Conservation (phyloP, 257 asterid genomes). For the Sherardia arvensis region DNA sequence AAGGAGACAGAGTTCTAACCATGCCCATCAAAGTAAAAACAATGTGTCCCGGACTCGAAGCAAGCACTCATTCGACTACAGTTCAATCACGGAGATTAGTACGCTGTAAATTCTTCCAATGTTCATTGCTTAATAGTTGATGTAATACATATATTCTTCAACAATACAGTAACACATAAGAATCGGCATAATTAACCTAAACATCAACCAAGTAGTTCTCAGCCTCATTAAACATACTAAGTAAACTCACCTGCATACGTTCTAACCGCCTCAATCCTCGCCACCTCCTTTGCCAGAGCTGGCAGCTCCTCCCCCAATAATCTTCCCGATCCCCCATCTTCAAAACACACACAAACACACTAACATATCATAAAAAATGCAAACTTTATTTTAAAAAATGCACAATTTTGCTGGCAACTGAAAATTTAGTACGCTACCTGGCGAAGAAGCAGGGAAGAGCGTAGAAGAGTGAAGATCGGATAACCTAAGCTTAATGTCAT, state of each 20-base stretch:
- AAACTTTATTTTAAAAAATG: background rate
- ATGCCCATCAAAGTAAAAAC: background rate
- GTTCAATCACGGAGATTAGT: background rate
- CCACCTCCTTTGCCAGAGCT: slow-evolving; percentile 91
- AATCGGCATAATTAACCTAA: background rate
- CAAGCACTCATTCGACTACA: background rate
- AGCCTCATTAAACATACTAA: no score
- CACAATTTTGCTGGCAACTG: background rate
- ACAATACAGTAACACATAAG: background rate
- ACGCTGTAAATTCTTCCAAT: background rate
- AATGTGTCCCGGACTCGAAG: background rate
- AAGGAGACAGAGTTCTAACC: background rate
- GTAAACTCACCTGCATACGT: slow-evolving; percentile 63
- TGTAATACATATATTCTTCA: background rate
- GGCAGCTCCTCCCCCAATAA: slow-evolving; percentile 77
- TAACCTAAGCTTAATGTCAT: slow-evolving; percentile 36
- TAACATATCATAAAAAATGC: background rate
- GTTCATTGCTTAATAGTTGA: background rate
- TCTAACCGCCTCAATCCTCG: slow-evolving; percentile 85
- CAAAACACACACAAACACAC: slow-evolving; percentile 1
- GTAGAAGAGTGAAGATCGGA: slow-evolving; percentile 46
- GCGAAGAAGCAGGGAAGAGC: slow-evolving; percentile 19
- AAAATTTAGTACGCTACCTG: slow-evolving; percentile 27
- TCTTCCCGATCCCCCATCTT: slow-evolving; percentile 53
- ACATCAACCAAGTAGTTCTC: no score